Conservation (phyloP, 306 rosid genomes). For the Trifolium pratense region DNA sequence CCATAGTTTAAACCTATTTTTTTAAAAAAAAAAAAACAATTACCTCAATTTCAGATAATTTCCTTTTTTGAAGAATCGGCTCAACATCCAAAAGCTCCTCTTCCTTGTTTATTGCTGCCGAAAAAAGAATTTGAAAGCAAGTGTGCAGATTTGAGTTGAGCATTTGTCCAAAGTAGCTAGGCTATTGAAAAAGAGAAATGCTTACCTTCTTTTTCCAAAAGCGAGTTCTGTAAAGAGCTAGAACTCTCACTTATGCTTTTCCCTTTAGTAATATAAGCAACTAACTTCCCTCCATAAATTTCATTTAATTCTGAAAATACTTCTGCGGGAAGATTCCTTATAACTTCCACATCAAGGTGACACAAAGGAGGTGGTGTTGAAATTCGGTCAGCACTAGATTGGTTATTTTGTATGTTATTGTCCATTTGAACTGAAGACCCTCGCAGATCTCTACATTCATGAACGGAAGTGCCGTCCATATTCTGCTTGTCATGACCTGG, state of each 20-base stretch:
- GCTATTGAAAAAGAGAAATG: conserved; percentile 19
- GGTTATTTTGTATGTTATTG: conserved; percentile 44
- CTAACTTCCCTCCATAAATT: conserved; percentile 74
- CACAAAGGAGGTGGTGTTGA: conserved; percentile 71
- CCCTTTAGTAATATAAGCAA: conserved; percentile 61
- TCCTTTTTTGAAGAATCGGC: conserved; percentile 39
- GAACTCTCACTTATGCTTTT: conserved; percentile 50
- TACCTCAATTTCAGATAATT: conserved; percentile 58
- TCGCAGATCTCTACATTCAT: conserved; percentile 39
- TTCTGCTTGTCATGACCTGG: conserved; percentile 54
- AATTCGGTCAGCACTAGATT: conserved; percentile 48
- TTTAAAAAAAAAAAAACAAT: background rate
- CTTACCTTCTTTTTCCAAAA: conserved; percentile 52
- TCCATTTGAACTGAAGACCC: conserved; percentile 51
- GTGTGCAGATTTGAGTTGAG: conserved; percentile 23
- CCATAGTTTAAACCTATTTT: conserved; percentile 45
- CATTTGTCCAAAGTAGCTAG: conserved; percentile 28
- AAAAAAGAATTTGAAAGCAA: conserved; percentile 31
- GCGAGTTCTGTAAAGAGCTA: conserved; percentile 29
- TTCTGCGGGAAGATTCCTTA: conserved; percentile 83
- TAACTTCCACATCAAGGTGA: conserved; percentile 81
- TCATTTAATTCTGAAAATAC: conserved; percentile 78
- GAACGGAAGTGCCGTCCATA: conserved; percentile 41
- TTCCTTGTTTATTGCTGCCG: conserved; percentile 49
- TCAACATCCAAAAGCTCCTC: conserved; percentile 41